A percentile compares a stretch with the other conserved stretches of the same genome.
Evolutionary conservation across 495 filamentous ascomycete species (phyloP).

Genomic region (Pyrenula aspistea): DNA sequence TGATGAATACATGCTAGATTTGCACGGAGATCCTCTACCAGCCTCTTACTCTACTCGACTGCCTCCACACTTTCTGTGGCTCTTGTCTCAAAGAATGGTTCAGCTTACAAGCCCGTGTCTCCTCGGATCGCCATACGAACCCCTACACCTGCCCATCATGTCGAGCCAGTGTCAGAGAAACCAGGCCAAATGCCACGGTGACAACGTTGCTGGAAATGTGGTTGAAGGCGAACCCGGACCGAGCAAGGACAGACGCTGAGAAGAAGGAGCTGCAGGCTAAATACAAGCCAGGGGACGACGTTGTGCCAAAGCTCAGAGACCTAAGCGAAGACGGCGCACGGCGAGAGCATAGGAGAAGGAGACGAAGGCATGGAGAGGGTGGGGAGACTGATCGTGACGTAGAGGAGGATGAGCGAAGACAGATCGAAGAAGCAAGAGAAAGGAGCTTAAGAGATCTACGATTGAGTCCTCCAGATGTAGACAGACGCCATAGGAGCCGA

Average conservation of each 20-base stretch:
- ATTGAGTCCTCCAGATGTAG: constrained; percentile 14
- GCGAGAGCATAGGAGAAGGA: constrained; percentile 19
- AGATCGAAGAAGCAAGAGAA: constrained; percentile 59
- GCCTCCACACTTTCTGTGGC: constrained; percentile 93
- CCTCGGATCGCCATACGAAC: constrained; percentile 30
- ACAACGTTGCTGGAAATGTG: constrained; percentile 72
- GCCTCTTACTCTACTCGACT: constrained; percentile 91
- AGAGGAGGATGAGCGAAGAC: constrained; percentile 50
- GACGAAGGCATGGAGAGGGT: constrained; percentile 25
- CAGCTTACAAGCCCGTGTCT: constrained; percentile 37
- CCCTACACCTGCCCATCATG: constrained; percentile 87
- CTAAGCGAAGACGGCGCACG: not conserved
- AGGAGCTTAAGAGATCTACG: constrained; percentile 56
- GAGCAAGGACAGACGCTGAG: constrained; percentile 51
- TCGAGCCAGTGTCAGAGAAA: constrained; percentile 70
- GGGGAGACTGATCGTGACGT: not conserved
- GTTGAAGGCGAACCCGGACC: constrained; percentile 60
- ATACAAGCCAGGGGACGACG: constrained; percentile 68
- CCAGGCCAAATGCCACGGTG: constrained; percentile 71
- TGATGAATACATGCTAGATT: constrained; percentile 44
- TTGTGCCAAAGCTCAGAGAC: constrained; percentile 42
- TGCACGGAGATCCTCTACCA: constrained; percentile 94
- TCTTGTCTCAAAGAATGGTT: constrained; percentile 96
- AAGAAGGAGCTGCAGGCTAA: constrained; percentile 53
- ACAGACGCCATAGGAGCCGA: constrained; percentile 22